Conservation (phyloP, 495 filamentous ascomycete genomes). For the Penicillium silybi region DNA sequence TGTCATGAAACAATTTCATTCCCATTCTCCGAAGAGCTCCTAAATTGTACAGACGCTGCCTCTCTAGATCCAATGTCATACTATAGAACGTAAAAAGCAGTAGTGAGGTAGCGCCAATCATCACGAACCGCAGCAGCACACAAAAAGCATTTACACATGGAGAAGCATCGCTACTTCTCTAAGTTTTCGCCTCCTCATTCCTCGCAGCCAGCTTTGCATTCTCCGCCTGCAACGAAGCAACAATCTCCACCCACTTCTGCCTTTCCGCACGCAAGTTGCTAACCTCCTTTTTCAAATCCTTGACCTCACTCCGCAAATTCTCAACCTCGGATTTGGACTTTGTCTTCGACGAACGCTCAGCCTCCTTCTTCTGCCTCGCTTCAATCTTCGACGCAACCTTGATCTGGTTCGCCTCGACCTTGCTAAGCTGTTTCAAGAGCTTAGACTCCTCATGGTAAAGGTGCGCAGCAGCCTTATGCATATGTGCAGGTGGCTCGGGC, state of each 20-base stretch:
- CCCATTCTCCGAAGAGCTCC: background rate
- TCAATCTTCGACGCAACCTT: slow-evolving; percentile 44
- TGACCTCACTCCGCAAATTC: slow-evolving; percentile 51
- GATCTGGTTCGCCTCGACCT: slow-evolving; percentile 36
- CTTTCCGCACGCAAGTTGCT: slow-evolving; percentile 55
- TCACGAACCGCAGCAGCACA: background rate
- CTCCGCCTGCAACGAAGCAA: slow-evolving; percentile 62
- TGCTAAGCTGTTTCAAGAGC: slow-evolving; percentile 33
- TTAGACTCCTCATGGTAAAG: slow-evolving; percentile 37
- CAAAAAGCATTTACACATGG: background rate
- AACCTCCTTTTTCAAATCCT: slow-evolving; percentile 50
- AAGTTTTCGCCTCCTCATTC: background rate
- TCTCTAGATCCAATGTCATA: background rate
- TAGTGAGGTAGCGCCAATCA: background rate
- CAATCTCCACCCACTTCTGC: slow-evolving; percentile 57
- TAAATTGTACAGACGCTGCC: background rate
- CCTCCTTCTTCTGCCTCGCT: slow-evolving; percentile 48
- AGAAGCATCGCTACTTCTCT: background rate
- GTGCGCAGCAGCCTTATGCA: slow-evolving; percentile 27
- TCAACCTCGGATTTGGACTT: slow-evolving; percentile 44
- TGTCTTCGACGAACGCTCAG: slow-evolving; percentile 57
- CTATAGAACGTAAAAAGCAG: background rate
- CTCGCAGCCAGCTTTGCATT: slow-evolving; percentile 45
- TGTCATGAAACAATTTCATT: background rate
- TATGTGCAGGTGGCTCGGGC: slow-evolving; percentile 12